Conservation (phyloP, 2,329 filamentous ascomycete genomes). For the Pseudogymnoascus sp. region DNA sequence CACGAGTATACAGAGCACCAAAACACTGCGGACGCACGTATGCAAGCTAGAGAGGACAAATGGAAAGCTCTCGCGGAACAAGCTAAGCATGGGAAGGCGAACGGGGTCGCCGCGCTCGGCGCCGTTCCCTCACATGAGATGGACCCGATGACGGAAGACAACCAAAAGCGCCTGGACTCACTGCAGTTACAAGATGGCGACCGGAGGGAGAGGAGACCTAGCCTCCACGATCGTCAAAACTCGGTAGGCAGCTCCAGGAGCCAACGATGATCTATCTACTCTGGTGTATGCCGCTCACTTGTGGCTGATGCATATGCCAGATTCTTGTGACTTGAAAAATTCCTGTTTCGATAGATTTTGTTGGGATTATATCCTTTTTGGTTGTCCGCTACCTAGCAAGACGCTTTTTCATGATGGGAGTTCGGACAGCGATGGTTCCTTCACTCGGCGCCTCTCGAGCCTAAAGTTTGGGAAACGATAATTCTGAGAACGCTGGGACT, state of each 20-base stretch:
- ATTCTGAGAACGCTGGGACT: conserved; percentile 6
- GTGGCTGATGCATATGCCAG: neutral
- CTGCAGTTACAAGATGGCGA: conserved; percentile 84
- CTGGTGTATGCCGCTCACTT: neutral
- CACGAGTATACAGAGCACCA: conserved; percentile 97
- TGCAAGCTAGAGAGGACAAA: conserved; percentile 74
- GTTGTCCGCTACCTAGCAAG: conserved; percentile 1
- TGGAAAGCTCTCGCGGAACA: conserved; percentile 83
- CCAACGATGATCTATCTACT: conserved; percentile 28
- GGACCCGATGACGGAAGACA: conserved; percentile 74
- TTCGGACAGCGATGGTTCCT: conserved; percentile 1
- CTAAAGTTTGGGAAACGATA: conserved; percentile 5
- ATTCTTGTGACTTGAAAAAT: conserved; percentile 10
- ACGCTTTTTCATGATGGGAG: conserved; percentile 1
- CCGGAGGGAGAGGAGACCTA: conserved; percentile 46
- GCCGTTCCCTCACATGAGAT: conserved; percentile 52
- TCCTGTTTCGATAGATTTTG: conserved; percentile 10
- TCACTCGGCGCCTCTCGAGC: neutral
- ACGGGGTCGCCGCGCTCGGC: conserved; percentile 32
- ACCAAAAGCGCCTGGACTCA: conserved; percentile 80
- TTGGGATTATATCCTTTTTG: neutral
- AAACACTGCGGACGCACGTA: conserved; percentile 79
- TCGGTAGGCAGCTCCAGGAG: conserved; percentile 43
- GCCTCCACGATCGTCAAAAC: conserved; percentile 52
- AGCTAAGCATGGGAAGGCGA: conserved; percentile 61